Conservation (phyloP, 768 basidiomycete genomes). For the Boletales sp. region DNA sequence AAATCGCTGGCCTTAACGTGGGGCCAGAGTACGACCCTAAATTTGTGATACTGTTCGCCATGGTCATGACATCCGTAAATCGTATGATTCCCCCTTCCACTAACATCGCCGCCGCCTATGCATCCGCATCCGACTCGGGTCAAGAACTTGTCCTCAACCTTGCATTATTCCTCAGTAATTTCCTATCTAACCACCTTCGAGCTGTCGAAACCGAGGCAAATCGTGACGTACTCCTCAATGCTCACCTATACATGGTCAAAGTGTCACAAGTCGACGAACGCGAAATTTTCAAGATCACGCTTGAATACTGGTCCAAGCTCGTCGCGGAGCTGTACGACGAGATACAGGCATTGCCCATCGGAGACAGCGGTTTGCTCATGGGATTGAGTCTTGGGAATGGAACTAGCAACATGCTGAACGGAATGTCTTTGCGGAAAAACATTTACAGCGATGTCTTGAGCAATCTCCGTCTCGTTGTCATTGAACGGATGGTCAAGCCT, state of each 20-base stretch:
- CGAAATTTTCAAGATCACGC: conserved; percentile 98
- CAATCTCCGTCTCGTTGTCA: conserved; percentile 91
- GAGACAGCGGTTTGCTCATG: conserved; percentile 84
- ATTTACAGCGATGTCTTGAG: conserved; percentile 94
- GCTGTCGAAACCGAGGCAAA: conserved; percentile 91
- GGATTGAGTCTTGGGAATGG: conserved; percentile 74
- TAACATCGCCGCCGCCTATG: conserved; percentile 90
- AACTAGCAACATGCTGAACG: conserved; percentile 65
- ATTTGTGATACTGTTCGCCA: conserved; percentile 95
- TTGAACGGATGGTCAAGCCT: conserved; percentile 99
- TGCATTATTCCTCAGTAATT: conserved; percentile 95
- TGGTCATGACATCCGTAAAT: conserved; percentile 97
- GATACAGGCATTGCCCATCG: conserved; percentile 87
- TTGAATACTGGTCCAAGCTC: conserved; percentile 97
- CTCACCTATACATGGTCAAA: conserved; percentile 97
- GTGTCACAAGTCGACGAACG: conserved; percentile 97
- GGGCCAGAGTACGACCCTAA: conserved; percentile 97
- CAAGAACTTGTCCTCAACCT: conserved; percentile 98
- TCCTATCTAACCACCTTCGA: conserved; percentile 88
- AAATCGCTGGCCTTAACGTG: conserved; percentile 92
- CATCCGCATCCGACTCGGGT: conserved; percentile 83
- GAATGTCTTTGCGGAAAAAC: conserved; percentile 84
- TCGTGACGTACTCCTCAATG: conserved; percentile 91
- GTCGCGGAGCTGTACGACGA: conserved; percentile 97
- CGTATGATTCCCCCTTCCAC: conserved; percentile 96